phyloP scores from a whole-genome alignment of 371 early-diverging fungal genomes.

The Gilbertella persicaria region DNA sequence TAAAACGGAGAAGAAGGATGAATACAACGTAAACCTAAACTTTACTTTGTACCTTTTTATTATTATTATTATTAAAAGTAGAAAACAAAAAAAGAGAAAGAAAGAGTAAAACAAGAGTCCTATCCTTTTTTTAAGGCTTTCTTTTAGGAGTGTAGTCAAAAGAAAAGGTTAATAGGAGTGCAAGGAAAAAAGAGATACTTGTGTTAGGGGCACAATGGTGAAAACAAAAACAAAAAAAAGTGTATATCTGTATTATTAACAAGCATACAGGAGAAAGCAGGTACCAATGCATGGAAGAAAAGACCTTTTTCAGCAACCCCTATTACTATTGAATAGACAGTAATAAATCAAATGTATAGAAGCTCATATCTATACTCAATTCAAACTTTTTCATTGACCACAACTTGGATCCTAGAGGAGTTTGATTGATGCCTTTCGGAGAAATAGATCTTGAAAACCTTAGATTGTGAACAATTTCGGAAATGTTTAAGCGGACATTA shows the following conservation, averaged over 20 bases:
- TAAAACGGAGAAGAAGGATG: not conserved
- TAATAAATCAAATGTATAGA: no score
- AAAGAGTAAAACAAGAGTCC: conserved; percentile 1
- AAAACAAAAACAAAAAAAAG: no score
- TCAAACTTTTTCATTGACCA: not conserved
- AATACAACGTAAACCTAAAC: no score
- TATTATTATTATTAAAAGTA: not conserved
- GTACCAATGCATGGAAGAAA: no score
- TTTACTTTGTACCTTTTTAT: not conserved
- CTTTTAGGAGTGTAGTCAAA: conserved; percentile 1
- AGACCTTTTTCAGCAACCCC: no score
- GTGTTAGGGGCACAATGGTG: no score
- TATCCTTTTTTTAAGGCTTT: no score
- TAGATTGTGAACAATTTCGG: conserved; percentile 39
- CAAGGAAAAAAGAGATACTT: no score
- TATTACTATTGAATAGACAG: no score
- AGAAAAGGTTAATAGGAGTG: not conserved
- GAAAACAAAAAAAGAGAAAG: conserved; percentile 1
- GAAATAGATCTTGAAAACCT: conserved; percentile 7
- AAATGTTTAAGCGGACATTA: conserved; percentile 52
- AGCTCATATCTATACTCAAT: no score
- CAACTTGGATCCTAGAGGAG: not conserved
- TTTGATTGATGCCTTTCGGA: conserved; percentile 5
- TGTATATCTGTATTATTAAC: no score
- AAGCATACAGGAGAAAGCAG: no score